phyloP scores from a whole-genome alignment of 2,329 filamentous ascomycete genomes.

The Paraphoma sp. region DNA sequence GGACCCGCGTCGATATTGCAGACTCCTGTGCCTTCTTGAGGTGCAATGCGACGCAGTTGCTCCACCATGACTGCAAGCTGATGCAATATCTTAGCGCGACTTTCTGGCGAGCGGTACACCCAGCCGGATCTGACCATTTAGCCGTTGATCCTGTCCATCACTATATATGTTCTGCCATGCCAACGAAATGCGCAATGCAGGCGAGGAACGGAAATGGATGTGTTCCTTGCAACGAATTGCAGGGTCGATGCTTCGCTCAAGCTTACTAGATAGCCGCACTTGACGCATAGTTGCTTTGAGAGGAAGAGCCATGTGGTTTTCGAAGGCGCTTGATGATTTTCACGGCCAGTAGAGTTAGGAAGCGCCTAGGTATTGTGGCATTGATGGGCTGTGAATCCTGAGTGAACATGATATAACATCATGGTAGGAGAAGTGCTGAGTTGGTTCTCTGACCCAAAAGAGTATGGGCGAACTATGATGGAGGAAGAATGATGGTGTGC shows the following conservation, averaged over 20 bases:
- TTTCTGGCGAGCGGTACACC: constrained; percentile 17
- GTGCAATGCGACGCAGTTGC: constrained; percentile 20
- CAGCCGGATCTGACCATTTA: constrained; percentile 23
- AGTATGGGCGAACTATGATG: no score
- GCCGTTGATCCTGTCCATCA: constrained; percentile 53
- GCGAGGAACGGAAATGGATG: constrained; percentile 54
- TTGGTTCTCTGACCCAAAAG: no score
- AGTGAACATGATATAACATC: no score
- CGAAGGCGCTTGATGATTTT: constrained; percentile 9
- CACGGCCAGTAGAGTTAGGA: constrained; percentile 12
- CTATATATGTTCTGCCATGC: constrained; percentile 52
- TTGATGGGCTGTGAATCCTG: constrained; percentile 9
- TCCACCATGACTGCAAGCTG: constrained; percentile 25
- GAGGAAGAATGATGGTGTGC: no score
- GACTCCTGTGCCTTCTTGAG: constrained; percentile 16
- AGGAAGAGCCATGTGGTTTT: constrained; percentile 5
- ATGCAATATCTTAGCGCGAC: constrained; percentile 11
- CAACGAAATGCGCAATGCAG: constrained; percentile 54
- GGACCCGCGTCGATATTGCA: constrained; percentile 18
- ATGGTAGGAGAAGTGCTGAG: no score
- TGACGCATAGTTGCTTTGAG: constrained; percentile 6
- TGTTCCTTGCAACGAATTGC: constrained; percentile 50
- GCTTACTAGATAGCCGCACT: neutral
- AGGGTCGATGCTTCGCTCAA: constrained; percentile 38
- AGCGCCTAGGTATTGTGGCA: constrained; percentile 3